Conservation (phyloP, 2,329 filamentous ascomycete genomes). For the Dactylellina haptotyla region DNA sequence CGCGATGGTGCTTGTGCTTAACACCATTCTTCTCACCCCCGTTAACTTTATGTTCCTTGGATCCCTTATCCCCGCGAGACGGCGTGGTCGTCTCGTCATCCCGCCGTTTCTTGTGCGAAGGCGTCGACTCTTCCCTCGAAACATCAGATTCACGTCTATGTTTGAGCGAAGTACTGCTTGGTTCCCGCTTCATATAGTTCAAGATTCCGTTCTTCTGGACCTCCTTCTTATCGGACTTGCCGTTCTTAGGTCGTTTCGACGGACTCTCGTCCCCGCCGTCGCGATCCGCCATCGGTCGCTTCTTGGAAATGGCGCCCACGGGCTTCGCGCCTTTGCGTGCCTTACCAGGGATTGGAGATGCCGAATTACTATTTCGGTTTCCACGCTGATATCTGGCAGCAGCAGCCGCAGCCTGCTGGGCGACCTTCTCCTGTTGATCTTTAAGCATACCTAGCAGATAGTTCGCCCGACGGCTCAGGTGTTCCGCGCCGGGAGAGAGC, state of each 20-base stretch:
- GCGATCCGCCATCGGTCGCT: conserved; percentile 47
- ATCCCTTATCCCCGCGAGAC: conserved; percentile 15
- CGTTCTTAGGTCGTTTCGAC: conserved; percentile 52
- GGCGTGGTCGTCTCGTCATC: conserved; percentile 33
- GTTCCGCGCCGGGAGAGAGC: conserved; percentile 82
- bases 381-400: conserved; percentile 49
- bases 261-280: conserved; percentile 52
- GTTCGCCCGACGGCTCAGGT: conserved; percentile 91
- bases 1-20: conserved; percentile 36
- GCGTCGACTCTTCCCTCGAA: conserved; percentile 31
- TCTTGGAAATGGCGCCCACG: conserved; percentile 49
- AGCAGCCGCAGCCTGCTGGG: conserved; percentile 72
- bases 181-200: conserved; percentile 47
- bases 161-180: conserved; percentile 39
- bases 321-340: conserved; percentile 42
- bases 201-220: conserved; percentile 50
- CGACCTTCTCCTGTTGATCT: conserved; percentile 80
- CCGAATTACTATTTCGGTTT: conserved; percentile 51
- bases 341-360: conserved; percentile 47
- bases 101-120: conserved; percentile 45
- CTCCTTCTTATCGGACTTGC: conserved; percentile 50
- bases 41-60: conserved; percentile 42
- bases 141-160: conserved; percentile 50
- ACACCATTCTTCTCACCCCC: conserved; percentile 43
- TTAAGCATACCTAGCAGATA: conserved; percentile 95